Evolutionary conservation across 2,329 filamentous ascomycete species (phyloP).

Genomic region (Hansfordia pulvinata): DNA sequence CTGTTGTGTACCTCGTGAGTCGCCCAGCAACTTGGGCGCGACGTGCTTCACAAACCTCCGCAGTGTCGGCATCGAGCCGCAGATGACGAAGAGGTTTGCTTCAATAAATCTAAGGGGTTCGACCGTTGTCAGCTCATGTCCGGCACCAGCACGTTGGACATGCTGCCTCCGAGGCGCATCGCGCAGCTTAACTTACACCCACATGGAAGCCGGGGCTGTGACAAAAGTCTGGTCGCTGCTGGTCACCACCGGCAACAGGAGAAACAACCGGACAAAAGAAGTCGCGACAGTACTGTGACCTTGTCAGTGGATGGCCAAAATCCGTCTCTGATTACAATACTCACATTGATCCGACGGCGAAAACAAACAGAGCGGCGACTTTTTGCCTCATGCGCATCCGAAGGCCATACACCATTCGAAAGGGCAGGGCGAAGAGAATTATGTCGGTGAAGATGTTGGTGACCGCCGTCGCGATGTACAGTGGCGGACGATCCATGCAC

Average conservation of each 20-base stretch:
- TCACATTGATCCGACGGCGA: slow-evolving; percentile 28
- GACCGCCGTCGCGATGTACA: slow-evolving; percentile 16
- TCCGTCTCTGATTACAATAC: slow-evolving; percentile 2
- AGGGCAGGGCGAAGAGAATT: slow-evolving; percentile 26
- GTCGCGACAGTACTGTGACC: slow-evolving; percentile 3
- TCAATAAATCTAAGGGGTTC: slow-evolving; percentile 12
- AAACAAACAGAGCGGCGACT: slow-evolving; percentile 22
- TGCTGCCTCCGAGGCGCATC: too few species aligned
- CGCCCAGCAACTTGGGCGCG: slow-evolving; percentile 13
- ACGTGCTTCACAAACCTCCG: slow-evolving; percentile 21
- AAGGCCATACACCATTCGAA: slow-evolving; percentile 25
- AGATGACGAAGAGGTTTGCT: slow-evolving; percentile 13
- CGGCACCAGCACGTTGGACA: too few species aligned
- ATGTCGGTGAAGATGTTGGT: slow-evolving; percentile 31
- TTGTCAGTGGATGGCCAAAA: background rate
- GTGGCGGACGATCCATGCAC: slow-evolving; percentile 3
- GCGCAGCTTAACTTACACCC: slow-evolving; percentile 5
- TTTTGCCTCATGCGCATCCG: slow-evolving; percentile 29
- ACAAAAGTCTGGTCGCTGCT: slow-evolving; percentile 6
- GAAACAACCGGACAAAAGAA: slow-evolving; percentile 3
- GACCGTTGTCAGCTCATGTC: background rate
- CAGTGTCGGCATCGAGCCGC: slow-evolving; percentile 21
- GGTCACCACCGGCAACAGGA: slow-evolving; percentile 4
- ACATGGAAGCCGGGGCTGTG: slow-evolving; percentile 5
- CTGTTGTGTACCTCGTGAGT: background rate